These are phyloP conservation scores for Saturnispora kantuleensis DNA, from an alignment of 805 yeast species.

Conservation along the genomic window DNA sequence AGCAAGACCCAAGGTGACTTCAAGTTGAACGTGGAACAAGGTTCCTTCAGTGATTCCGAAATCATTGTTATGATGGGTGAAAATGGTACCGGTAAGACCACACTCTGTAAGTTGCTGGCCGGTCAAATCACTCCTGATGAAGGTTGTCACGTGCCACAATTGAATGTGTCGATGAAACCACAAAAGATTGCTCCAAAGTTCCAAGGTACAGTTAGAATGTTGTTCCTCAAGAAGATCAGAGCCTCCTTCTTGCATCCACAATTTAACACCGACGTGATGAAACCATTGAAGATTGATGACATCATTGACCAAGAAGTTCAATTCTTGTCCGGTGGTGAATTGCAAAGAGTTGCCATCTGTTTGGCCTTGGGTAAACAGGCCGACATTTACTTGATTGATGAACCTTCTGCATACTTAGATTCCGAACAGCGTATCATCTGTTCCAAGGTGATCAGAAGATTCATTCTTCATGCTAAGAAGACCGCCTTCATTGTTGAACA, in stretches of 20 bases:
- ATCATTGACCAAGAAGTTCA: slow-evolving; percentile 97
- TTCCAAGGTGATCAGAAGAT: slow-evolving; percentile 96
- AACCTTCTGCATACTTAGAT: slow-evolving; percentile 97
- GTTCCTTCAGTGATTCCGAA: slow-evolving; percentile 93
- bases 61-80: slow-evolving; percentile 99
- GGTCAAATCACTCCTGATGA: slow-evolving; percentile 87
- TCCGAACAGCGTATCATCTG: slow-evolving; percentile 99
- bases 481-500: slow-evolving; percentile 99
- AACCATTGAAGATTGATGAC: slow-evolving; percentile 88
- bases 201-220: slow-evolving; percentile 96
- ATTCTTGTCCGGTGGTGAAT: slow-evolving; percentile 97
- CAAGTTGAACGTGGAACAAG: slow-evolving; percentile 69
- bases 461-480: slow-evolving; percentile 90
- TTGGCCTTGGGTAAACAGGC: slow-evolving; percentile 90
- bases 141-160: slow-evolving; percentile 68
- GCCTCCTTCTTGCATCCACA: slow-evolving; percentile 92
- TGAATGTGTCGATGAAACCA: slow-evolving; percentile 96
- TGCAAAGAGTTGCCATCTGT: slow-evolving; percentile 98
- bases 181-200: slow-evolving; percentile 98
- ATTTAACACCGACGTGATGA: slow-evolving; percentile 95
- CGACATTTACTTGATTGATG: slow-evolving; percentile 94
- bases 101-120: slow-evolving; percentile 90
- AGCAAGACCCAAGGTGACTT: slow-evolving; percentile 92
- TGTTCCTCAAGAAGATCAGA: slow-evolving; percentile 93
- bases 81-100: slow-evolving; percentile 99